Percentiles rank a stretch among this genome's conserved stretches.
Evolutionary conservation across 768 basidiomycete genomes (phyloP).

Genomic region (Rhizopogon vesiculosus): DNA sequence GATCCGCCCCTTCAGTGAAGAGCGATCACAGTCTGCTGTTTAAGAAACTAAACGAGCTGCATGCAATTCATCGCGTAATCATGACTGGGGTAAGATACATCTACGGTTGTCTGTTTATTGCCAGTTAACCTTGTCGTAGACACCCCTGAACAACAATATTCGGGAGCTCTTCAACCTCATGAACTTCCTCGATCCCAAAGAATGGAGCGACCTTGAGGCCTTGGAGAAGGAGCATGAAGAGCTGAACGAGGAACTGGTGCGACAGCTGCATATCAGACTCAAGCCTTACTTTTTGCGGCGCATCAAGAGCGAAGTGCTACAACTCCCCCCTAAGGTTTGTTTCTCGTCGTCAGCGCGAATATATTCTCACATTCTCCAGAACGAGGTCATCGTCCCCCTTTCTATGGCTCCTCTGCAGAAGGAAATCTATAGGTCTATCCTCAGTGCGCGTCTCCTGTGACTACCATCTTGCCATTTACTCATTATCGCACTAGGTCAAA

Average conservation of each 20-base stretch:
- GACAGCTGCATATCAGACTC: slow-evolving; percentile 71
- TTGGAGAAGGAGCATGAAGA: slow-evolving; percentile 73
- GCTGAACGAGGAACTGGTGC: slow-evolving; percentile 75
- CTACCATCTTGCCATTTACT: slow-evolving; percentile 5
- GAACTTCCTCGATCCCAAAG: slow-evolving; percentile 82
- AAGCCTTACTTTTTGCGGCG: slow-evolving; percentile 92
- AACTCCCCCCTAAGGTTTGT: slow-evolving; percentile 84
- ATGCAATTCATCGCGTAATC: slow-evolving; percentile 73
- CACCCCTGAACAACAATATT: slow-evolving; percentile 96
- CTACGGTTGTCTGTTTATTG: background rate
- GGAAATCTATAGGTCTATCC: slow-evolving; percentile 80
- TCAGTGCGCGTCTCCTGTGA: slow-evolving; percentile 46
- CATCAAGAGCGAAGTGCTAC: slow-evolving; percentile 88
- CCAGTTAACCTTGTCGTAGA: slow-evolving; percentile 35
- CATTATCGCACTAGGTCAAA: slow-evolving; percentile 49
- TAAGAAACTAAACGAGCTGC: slow-evolving; percentile 76
- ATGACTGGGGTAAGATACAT: slow-evolving; percentile 71
- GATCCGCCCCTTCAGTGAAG: slow-evolving; percentile 55
- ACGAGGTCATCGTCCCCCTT: slow-evolving; percentile 88
- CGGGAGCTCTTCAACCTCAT: slow-evolving; percentile 95
- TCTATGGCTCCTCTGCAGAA: slow-evolving; percentile 85
- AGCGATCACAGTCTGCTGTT: slow-evolving; percentile 77
- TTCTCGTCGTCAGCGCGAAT: background rate
- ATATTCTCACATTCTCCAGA: slow-evolving; percentile 36
- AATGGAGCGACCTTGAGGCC: slow-evolving; percentile 72